Evolutionary conservation across 257 asterid genomes (phyloP).

Genomic region (Catharanthus roseus): DNA sequence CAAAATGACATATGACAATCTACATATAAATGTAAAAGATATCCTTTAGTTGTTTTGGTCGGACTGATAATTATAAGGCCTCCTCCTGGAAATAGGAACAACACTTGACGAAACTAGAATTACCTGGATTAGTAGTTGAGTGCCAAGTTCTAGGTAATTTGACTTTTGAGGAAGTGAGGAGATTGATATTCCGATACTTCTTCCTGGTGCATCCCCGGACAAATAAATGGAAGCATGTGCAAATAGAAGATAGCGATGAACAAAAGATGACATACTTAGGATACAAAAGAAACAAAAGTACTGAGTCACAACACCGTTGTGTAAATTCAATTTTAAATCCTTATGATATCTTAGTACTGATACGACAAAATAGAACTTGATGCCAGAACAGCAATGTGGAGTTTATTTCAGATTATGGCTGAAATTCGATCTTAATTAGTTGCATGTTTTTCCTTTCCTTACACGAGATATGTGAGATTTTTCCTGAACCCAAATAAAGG

Average conservation of each 20-base stretch:
- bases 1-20: background rate
- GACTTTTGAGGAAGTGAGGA: background rate
- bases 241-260: background rate
- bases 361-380: conserved; percentile 5
- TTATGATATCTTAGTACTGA: background rate
- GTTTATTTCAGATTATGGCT: background rate
- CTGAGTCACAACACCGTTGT: background rate
- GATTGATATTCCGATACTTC: background rate
- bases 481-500: background rate
- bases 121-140: background rate
- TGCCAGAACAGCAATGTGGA: background rate
- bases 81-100: background rate
- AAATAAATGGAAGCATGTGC: background rate
- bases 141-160: background rate
- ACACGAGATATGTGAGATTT: background rate
- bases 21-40: background rate
- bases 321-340: background rate
- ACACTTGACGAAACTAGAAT: background rate
- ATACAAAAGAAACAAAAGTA: background rate
- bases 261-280: background rate
- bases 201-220: background rate
- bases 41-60: background rate
- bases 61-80: background rate
- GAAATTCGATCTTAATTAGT: background rate
- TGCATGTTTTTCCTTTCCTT: background rate